These are phyloP conservation scores for Lactifluus hygrophoroides DNA, from an alignment of 768 basidiomycete species.

Conservation along the genomic window DNA sequence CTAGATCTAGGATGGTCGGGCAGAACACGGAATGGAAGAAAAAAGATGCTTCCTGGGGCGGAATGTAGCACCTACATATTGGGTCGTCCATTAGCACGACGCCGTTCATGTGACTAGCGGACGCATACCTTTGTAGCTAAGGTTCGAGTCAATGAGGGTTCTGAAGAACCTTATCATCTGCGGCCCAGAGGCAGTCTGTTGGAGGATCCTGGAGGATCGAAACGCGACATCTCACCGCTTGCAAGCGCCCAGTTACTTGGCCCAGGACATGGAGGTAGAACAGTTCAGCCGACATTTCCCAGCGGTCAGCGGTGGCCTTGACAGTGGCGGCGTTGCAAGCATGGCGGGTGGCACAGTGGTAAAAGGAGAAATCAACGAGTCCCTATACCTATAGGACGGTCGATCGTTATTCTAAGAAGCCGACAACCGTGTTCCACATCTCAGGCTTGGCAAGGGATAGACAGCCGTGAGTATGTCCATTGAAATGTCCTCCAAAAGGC, in stretches of 20 bases:
- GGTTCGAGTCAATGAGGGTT: background rate
- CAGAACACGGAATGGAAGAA: background rate
- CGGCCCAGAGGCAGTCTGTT: background rate
- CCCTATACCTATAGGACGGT: background rate
- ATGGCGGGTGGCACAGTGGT: background rate
- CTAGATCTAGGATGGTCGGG: background rate
- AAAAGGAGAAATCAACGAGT: background rate
- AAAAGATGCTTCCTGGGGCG: background rate
- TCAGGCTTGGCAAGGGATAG: background rate
- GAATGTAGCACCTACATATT: background rate
- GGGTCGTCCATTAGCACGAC: background rate
- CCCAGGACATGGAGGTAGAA: background rate
- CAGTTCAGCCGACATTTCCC: background rate
- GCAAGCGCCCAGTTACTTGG: background rate
- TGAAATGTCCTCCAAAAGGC: constrained; percentile 6
- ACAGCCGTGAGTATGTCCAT: too few species aligned
- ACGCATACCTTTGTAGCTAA: background rate
- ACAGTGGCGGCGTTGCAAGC: background rate
- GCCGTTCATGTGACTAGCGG: constrained; percentile 5
- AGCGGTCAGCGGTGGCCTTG: background rate
- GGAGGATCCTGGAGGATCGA: background rate
- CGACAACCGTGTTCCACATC: background rate
- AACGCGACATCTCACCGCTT: background rate
- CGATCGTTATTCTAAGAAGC: background rate
- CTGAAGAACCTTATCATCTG: background rate